Percentiles rank a stretch among this genome's conserved stretches.
Conservation (phyloP, 2,329 filamentous ascomycete genomes). For the Diaporthe vexans region DNA sequence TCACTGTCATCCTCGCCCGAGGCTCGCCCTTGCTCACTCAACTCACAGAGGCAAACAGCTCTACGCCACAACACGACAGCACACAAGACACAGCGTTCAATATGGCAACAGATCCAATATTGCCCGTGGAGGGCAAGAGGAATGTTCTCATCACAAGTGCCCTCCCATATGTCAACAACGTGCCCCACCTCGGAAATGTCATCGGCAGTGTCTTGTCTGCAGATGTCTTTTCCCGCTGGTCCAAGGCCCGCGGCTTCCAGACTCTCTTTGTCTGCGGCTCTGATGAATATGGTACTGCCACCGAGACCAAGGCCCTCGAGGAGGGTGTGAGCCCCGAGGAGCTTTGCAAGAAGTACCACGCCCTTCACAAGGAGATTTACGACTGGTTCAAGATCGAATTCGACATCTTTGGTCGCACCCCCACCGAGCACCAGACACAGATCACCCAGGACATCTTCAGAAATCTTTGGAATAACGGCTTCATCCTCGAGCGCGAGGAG, state of each 20-base stretch:
- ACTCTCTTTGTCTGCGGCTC: conserved; percentile 88
- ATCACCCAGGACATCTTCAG: conserved; percentile 94
- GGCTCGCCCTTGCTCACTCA: conserved; percentile 10
- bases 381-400: conserved; percentile 97
- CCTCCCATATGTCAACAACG: conserved; percentile 86
- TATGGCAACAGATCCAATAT: conserved; percentile 57
- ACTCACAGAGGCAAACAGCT: neutral
- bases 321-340: conserved; percentile 85
- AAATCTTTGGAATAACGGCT: conserved; percentile 90
- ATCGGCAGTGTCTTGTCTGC: conserved; percentile 90
- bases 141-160: conserved; percentile 94
- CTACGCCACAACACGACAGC: neutral
- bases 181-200: conserved; percentile 90
- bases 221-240: conserved; percentile 87
- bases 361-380: conserved; percentile 90
- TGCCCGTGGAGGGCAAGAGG: conserved; percentile 80
- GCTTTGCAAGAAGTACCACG: conserved; percentile 93
- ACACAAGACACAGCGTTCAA: neutral
- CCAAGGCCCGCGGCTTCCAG: conserved; percentile 82
- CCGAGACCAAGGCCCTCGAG: conserved; percentile 94
- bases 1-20: conserved; percentile 6
- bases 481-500: conserved; percentile 87
- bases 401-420: conserved; percentile 94
- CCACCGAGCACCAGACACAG: conserved; percentile 88
- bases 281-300: conserved; percentile 98